Percentiles rank a stretch among this genome's conserved stretches.
Conservation (phyloP, 371 early-diverging fungal genomes). For the Mucor velutinosus region DNA sequence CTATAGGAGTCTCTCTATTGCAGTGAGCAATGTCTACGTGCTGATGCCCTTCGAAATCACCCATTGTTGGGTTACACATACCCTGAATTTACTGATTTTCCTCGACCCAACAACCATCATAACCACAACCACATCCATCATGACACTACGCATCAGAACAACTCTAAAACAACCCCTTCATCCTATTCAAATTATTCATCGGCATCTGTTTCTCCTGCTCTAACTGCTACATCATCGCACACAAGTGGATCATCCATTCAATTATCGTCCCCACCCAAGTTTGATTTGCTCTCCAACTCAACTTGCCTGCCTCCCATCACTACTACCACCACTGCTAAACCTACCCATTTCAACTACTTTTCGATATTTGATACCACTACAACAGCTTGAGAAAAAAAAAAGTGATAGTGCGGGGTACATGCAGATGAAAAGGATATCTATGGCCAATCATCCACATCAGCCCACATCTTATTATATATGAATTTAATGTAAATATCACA, state of each 20-base stretch:
- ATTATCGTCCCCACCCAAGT: conserved; percentile 22
- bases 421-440: background rate
- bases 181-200: conserved; percentile 18
- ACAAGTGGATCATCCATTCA: background rate
- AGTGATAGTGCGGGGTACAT: background rate
- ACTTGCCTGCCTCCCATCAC: conserved; percentile 2
- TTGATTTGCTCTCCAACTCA: conserved; percentile 9
- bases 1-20: conserved; percentile 44
- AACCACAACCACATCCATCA: background rate
- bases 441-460: background rate
- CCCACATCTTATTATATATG: background rate
- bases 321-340: background rate
- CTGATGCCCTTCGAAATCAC: conserved; percentile 39
- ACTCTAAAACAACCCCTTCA: background rate
- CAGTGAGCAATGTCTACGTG: conserved; percentile 37
- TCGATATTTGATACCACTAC: conserved; percentile 6
- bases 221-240: conserved; percentile 24
- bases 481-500: background rate
- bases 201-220: conserved; percentile 20
- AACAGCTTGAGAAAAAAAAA: background rate
- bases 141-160: background rate
- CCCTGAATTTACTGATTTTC: conserved; percentile 37
- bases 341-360: background rate
- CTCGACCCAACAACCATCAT: conserved; percentile 22
- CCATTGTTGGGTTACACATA: conserved; percentile 42